A percentile compares a stretch with the other conserved stretches of the same genome.
Evolutionary conservation across 345 rosid species (phyloP).

Genomic region (Rhodamnia argentea): DNA sequence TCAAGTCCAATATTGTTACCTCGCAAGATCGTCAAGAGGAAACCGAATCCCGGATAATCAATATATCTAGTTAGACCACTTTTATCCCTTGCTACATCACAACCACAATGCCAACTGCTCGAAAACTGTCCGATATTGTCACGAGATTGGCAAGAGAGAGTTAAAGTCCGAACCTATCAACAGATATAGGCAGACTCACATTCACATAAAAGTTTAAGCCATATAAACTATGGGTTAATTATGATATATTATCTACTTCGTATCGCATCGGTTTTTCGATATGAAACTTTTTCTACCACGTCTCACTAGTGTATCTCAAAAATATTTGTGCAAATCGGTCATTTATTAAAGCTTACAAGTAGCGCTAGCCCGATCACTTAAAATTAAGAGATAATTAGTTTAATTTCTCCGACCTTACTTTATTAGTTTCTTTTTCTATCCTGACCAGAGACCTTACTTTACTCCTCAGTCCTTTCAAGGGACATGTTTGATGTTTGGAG

Average conservation of each 20-base stretch:
- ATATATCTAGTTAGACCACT: too few species aligned
- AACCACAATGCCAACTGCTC: too few species aligned
- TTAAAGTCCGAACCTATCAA: accelerated
- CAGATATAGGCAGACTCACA: accelerated
- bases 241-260: background rate
- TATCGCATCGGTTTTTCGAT: background rate
- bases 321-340: background rate
- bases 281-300: background rate
- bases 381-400: background rate
- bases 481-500: background rate
- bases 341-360: background rate
- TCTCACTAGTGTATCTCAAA: accelerated
- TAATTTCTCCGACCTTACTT: background rate
- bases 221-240: background rate
- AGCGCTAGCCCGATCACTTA: background rate
- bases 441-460: background rate
- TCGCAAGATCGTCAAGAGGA: background rate
- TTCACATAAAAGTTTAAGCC: background rate
- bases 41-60: too few species aligned
- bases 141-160: background rate
- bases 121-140: background rate
- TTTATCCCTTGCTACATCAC: too few species aligned
- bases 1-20: accelerated
- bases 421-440: background rate
- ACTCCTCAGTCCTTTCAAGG: background rate